Conservation (phyloP, 2,329 filamentous ascomycete species). For the Calonectria honghensis region DNA sequence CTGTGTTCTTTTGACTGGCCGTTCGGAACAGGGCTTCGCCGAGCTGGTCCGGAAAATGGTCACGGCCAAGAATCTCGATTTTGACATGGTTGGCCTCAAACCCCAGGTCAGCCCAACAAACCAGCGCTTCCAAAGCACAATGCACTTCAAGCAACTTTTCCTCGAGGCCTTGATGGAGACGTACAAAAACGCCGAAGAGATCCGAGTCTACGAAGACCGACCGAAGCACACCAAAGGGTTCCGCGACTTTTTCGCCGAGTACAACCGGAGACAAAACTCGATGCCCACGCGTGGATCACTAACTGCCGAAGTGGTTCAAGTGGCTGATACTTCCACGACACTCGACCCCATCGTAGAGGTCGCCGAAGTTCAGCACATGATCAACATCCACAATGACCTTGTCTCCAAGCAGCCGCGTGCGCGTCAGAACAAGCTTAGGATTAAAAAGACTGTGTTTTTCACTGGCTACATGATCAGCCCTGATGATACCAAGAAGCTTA, state of each 20-base stretch:
- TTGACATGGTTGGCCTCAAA: constrained; percentile 92
- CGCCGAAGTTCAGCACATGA: constrained; percentile 89
- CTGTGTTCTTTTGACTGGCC: constrained; percentile 90
- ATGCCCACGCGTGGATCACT: constrained; percentile 78
- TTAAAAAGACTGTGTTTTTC: constrained; percentile 93
- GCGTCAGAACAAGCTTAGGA: constrained; percentile 73
- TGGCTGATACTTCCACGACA: constrained; percentile 83
- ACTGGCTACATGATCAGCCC: constrained; percentile 91
- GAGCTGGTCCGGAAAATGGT: constrained; percentile 89
- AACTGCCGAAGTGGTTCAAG: constrained; percentile 87
- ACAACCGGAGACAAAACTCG: constrained; percentile 78
- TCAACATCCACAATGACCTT: constrained; percentile 88
- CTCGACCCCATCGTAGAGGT: constrained; percentile 88
- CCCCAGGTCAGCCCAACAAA: constrained; percentile 87
- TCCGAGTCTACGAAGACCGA: constrained; percentile 83
- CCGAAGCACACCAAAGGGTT: constrained; percentile 85
- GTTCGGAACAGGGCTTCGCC: constrained; percentile 85
- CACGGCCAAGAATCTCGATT: constrained; percentile 84
- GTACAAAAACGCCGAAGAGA: constrained; percentile 87
- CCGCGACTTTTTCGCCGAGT: constrained; percentile 86
- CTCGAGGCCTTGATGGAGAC: constrained; percentile 89
- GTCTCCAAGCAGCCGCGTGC: constrained; percentile 57
- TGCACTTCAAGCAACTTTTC: constrained; percentile 94
- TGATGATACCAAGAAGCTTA: constrained; percentile 82
- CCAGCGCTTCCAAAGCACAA: constrained; percentile 87